Conservation (phyloP, 148 eudicot species). For the Fagopyrum esculentum region DNA sequence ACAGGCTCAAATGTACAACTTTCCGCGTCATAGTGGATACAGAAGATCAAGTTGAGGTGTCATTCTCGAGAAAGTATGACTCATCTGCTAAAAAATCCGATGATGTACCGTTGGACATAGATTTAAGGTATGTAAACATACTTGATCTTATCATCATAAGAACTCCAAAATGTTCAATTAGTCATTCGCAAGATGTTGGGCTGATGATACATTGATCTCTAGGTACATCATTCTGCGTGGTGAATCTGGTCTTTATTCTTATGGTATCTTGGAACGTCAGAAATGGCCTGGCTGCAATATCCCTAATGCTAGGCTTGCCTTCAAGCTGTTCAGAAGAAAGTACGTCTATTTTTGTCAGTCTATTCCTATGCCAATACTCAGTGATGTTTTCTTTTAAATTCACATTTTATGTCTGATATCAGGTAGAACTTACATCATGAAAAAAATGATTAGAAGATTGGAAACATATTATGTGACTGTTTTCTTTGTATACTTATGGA, state of each 20-base stretch:
- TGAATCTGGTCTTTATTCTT: slow-evolving; percentile 60
- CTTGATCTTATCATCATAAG: neutral
- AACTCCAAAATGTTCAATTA: neutral
- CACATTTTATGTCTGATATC: neutral
- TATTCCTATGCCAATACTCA: neutral
- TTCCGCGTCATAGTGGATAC: slow-evolving; percentile 39
- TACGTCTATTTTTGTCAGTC: slow-evolving; percentile 5
- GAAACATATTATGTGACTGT: too few species aligned
- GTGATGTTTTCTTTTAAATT: neutral
- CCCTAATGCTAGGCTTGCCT: slow-evolving; percentile 55
- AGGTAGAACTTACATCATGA: neutral
- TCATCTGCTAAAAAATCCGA: neutral
- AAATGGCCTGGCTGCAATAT: slow-evolving; percentile 53
- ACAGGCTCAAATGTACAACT: slow-evolving; percentile 41
- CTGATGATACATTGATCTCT: neutral
- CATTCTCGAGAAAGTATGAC: slow-evolving; percentile 36
- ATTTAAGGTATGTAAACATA: slow-evolving; percentile 8
- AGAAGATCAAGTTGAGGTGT: slow-evolving; percentile 61
- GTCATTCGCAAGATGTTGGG: neutral
- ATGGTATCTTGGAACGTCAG: slow-evolving; percentile 51
- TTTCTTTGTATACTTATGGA: neutral
- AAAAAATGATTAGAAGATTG: too few species aligned
- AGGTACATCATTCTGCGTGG: slow-evolving; percentile 75
- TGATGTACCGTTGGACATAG: slow-evolving; percentile 9
- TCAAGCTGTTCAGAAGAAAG: slow-evolving; percentile 49